Conservation (phyloP, 2,329 filamentous ascomycete genomes). For the Capronia americana region DNA sequence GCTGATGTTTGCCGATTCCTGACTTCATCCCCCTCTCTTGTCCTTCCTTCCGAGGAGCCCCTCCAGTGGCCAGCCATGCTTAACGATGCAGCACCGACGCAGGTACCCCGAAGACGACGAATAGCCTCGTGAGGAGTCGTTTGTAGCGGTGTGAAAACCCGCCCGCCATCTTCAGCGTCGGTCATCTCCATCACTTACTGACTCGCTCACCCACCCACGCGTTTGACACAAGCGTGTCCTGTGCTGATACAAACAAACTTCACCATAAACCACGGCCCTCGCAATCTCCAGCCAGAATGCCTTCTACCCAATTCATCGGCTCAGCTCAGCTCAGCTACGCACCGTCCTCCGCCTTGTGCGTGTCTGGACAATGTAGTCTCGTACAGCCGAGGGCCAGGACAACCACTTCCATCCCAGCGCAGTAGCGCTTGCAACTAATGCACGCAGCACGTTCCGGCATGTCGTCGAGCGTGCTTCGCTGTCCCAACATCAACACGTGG, state of each 20-base stretch:
- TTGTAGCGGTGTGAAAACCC: not conserved
- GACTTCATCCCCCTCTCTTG: not conserved
- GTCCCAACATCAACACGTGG: constrained; percentile 1
- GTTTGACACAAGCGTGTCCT: not conserved
- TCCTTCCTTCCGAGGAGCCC: not conserved
- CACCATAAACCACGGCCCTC: too few relatives aligned
- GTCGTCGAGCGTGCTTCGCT: not conserved
- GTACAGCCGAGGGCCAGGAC: not conserved
- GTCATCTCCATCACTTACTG: not conserved
- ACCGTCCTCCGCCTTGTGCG: not conserved
- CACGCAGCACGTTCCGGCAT: not conserved
- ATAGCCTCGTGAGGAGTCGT: not conserved
- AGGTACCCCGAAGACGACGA: not conserved
- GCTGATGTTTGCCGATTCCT: not conserved
- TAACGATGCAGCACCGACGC: not conserved
- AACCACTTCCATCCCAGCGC: not conserved
- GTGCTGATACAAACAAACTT: too few relatives aligned
- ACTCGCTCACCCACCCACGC: not conserved
- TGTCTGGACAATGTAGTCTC: not conserved
- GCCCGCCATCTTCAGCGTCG: not conserved
- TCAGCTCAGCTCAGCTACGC: too few relatives aligned
- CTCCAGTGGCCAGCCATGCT: not conserved
- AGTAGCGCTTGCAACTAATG: constrained; percentile 6
- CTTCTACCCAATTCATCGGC: too few relatives aligned
- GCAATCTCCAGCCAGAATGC: too few relatives aligned